Percentiles rank a stretch among this genome's conserved stretches.
These are phyloP conservation scores for Metarhizium humberi DNA, from an alignment of 2,329 filamentous ascomycete genomes.

Conservation along the genomic window DNA sequence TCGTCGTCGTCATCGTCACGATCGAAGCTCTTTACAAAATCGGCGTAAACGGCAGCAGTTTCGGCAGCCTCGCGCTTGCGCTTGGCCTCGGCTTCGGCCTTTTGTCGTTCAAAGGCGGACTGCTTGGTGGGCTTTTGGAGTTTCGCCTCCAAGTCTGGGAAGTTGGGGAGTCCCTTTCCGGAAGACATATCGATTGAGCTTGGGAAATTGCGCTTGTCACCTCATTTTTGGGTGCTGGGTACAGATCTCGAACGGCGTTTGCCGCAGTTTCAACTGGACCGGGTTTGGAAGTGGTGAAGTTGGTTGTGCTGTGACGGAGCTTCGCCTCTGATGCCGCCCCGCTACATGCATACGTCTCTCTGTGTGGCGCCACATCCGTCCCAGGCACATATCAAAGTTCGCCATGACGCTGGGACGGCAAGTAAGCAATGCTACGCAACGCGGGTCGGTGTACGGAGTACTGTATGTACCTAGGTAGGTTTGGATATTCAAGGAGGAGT, in stretches of 20 bases:
- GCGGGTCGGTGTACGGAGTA: background rate
- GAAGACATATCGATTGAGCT: constrained; percentile 31
- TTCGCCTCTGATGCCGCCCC: constrained; percentile 2
- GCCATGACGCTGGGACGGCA: background rate
- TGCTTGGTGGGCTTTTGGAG: constrained; percentile 73
- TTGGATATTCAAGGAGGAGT: background rate
- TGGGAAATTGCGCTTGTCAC: background rate
- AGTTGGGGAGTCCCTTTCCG: constrained; percentile 41
- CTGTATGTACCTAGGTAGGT: background rate
- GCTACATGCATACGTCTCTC: constrained; percentile 9
- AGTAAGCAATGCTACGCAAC: background rate
- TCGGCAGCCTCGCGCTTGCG: constrained; percentile 75
- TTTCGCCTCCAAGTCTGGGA: constrained; percentile 68
- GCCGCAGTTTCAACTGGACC: background rate
- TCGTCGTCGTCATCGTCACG: constrained; percentile 46
- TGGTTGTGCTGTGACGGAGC: background rate
- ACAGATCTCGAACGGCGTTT: background rate
- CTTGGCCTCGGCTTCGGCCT: constrained; percentile 84
- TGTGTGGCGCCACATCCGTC: too few relatives aligned
- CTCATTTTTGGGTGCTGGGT: constrained; percentile 5
- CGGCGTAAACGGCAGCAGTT: constrained; percentile 76
- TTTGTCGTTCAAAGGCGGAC: constrained; percentile 80
- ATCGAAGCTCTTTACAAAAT: constrained; percentile 76
- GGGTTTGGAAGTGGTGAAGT: background rate
- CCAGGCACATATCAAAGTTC: background rate